A percentile compares a stretch with the other conserved stretches of the same genome.
These are phyloP conservation scores for Podila epicladia DNA, from an alignment of 192 early-diverging fungal species.

Conservation along the genomic window DNA sequence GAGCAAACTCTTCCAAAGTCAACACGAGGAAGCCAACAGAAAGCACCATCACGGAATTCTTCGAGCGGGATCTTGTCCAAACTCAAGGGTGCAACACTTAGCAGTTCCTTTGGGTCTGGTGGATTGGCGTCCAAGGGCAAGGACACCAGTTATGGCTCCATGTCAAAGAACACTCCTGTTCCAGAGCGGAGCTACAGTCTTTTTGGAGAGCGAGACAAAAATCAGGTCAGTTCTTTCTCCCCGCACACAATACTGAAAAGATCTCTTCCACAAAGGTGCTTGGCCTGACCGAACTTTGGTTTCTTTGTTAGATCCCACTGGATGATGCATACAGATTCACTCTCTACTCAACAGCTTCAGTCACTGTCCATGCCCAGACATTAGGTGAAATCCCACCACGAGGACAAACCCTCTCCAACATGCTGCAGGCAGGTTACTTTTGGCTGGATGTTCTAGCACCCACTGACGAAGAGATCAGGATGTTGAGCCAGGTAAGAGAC, in stretches of 20 bases:
- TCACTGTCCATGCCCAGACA: constrained; percentile 65
- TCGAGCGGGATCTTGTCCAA: constrained; percentile 34
- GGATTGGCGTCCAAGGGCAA: constrained; percentile 19
- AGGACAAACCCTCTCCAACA: constrained; percentile 30
- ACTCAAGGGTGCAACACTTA: constrained; percentile 10
- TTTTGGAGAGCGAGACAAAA: constrained; percentile 48
- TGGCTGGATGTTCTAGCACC: constrained; percentile 79
- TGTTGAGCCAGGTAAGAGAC: constrained; percentile 60
- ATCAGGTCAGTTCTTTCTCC: constrained; percentile 16
- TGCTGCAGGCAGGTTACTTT: constrained; percentile 56
- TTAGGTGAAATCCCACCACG: constrained; percentile 63
- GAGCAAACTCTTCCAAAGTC: background rate
- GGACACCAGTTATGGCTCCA: constrained; percentile 27
- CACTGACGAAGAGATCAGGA: constrained; percentile 67
- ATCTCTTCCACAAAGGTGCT: background rate
- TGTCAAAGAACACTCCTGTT: constrained; percentile 1
- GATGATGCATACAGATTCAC: constrained; percentile 65
- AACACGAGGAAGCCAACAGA: background rate
- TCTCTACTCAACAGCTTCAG: constrained; percentile 71
- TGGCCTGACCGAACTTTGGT: background rate
- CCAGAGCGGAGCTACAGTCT: constrained; percentile 50
- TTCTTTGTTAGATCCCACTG: constrained; percentile 25
- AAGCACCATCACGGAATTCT: background rate
- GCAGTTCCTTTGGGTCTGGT: constrained; percentile 15
- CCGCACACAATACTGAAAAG: background rate